Evolutionary conservation across 805 yeast species (phyloP), one percentile per base, ranked within the genome.

Genomic region (Metschnikowia baotianmanensis): DNA sequence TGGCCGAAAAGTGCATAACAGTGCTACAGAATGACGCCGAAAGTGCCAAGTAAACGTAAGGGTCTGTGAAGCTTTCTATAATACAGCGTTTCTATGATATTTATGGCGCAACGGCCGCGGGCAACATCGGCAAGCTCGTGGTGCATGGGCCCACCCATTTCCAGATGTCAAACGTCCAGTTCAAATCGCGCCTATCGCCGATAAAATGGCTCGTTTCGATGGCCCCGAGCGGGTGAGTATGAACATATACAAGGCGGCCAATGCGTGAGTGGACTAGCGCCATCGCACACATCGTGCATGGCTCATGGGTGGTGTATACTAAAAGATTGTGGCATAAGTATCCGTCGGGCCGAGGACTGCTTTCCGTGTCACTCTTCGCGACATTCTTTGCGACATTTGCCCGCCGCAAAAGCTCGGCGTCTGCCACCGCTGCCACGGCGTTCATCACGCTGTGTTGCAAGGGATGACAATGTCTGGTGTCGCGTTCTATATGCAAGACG

Each of bases 231-330:
- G 76, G 72, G 2, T 75, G 65, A 11, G 51, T 46, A 28, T 66
- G 63, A 13, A 85, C 50, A 61, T 81, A 91, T 1, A 86, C 65
- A 24, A 91, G 64, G 38, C 88, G 69, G 12, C 79, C 74, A 0
- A 93, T 75, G 35, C 99, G 70, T 1, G 98, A 91, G 58, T 93
- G 99, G 9, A 90, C 82, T 29, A 93, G 68, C 0, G 98, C 98
- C 99, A 93, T 93, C 6, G 86, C 67, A 56, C 99, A 93, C 97
- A 91, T 93, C 0, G 87, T 77, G 55, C 99, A 93, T 0, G 99
- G 99, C 60, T 93, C 99, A 58, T 89, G 96, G 0, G 96, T 84
- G 1, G 95, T 85, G 56, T 85, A 88, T 0, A 93, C 88, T 46
- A 86, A 81, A 49, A 80, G 73, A 39, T 82, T 77, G 25, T 83